Base-by-base conservation (phyloP, 305 asterid genomes). In the Fraxinus greggii region DNA sequence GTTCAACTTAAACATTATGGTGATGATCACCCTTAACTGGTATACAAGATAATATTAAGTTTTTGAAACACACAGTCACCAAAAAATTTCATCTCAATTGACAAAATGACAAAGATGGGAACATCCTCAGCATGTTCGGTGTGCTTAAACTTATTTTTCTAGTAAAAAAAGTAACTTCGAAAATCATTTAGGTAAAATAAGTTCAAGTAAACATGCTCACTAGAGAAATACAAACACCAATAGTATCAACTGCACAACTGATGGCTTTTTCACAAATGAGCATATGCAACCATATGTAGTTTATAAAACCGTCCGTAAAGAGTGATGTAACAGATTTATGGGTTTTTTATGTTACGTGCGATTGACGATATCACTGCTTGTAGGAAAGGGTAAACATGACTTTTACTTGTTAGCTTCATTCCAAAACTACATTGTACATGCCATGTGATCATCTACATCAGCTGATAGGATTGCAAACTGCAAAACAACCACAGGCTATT, bases 401-500 rank as follows among this genome's bases (percentile, higher is more conserved):
- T 63, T 54, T 63, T 23, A 63, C 19, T 28, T 19, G 6, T 63
- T 21, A 63, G n/a, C 72, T 23, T 63, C 29, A 23, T 63, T 63
- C 32, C 32, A 63, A 65, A 65, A 65, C 33, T 23, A 65, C 33
- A 26, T 26, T 26, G n/a, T 65, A 65, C 72, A 63, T 23, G 35
- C 32, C 72, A 65, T 65, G 72, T 65, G 72, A 65, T 65, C 32
- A 28, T 9, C 13, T 28, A 23, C 45, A 21, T 69, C 78, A 45
- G 45, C 7, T 1, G 61, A 77, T 8, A 15, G 24, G 73, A 38
- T 42, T 3, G 72, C 35, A 48, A 72, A 72, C 61, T 40, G 38
- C 75, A 65, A 79, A 78, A 36, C 72, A 80, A 75, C 31, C 8
- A 51, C 13, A 38, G 31, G 89, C 31, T 23, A 81, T 86, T 86